Evolutionary conservation across 306 rosid genomes (phyloP).

Genomic region (Gillenia trifoliata): DNA sequence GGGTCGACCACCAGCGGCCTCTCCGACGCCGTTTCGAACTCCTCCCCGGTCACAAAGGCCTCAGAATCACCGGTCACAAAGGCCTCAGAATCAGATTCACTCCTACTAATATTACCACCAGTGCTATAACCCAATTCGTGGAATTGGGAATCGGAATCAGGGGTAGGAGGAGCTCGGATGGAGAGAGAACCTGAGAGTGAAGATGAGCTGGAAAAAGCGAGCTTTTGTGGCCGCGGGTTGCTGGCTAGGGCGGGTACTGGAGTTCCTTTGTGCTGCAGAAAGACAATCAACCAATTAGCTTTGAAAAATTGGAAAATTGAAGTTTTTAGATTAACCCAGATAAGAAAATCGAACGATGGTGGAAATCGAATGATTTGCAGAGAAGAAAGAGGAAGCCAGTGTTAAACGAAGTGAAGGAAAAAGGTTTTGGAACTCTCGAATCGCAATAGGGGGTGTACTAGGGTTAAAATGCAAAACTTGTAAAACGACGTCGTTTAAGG

Average conservation of each 20-base stretch:
- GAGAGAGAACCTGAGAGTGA: constrained; percentile 28
- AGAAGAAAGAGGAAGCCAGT: too few species aligned
- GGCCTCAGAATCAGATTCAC: constrained; percentile 31
- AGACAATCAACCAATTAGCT: too few species aligned
- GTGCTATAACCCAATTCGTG: neutral
- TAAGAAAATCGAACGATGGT: too few species aligned
- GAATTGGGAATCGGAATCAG: constrained; percentile 19
- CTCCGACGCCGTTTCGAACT: constrained; percentile 20
- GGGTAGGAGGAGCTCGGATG: constrained; percentile 62
- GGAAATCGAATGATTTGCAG: too few species aligned
- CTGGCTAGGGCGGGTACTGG: neutral
- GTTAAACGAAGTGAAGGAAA: too few species aligned
- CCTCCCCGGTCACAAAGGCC: constrained; percentile 26
- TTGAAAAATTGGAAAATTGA: too few species aligned
- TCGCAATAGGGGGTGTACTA: too few species aligned
- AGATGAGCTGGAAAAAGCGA: constrained; percentile 14
- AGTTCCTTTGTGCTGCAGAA: constrained; percentile 1
- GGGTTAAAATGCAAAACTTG: too few species aligned
- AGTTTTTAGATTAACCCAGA: too few species aligned
- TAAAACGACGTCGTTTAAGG: too few species aligned
- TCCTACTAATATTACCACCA: constrained; percentile 20
- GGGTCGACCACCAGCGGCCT: constrained; percentile 22
- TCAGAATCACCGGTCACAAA: too few species aligned
- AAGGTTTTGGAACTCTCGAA: too few species aligned
- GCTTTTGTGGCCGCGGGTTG: neutral